Percentiles rank a stretch among this genome's conserved stretches.
Evolutionary conservation across 768 basidiomycete species (phyloP).

Genomic region (Leucocoprinus leucothites): DNA sequence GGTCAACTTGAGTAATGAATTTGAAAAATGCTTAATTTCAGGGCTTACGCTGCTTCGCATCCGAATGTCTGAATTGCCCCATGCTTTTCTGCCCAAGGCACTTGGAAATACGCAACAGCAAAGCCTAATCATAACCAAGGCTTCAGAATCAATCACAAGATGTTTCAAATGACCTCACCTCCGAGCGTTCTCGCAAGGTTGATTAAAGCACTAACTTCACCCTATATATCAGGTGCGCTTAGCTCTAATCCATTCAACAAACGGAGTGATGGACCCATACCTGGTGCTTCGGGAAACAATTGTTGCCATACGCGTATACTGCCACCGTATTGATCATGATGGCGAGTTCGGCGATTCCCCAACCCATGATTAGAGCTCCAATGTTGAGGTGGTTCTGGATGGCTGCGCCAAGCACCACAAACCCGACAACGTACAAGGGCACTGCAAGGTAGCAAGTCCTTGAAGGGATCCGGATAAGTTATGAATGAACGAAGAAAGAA

Average conservation of each 20-base stretch:
- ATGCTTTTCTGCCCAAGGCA: constrained; percentile 49
- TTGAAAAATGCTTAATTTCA: too few relatives aligned
- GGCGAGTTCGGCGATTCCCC: constrained; percentile 50
- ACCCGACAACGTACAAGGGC: constrained; percentile 52
- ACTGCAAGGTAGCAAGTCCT: constrained; percentile 54
- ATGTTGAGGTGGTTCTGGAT: constrained; percentile 45
- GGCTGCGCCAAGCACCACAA: constrained; percentile 46
- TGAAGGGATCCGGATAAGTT: background rate
- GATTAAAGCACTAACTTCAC: constrained; percentile 55
- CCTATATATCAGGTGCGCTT: constrained; percentile 21
- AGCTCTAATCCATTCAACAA: constrained; percentile 14
- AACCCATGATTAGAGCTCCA: constrained; percentile 53
- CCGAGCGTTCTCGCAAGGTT: constrained; percentile 52
- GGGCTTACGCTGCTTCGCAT: constrained; percentile 47
- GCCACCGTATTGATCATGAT: constrained; percentile 54
- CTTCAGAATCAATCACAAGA: background rate
- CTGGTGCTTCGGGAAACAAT: constrained; percentile 29
- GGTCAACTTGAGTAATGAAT: background rate
- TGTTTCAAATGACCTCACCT: constrained; percentile 21
- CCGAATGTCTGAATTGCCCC: constrained; percentile 56
- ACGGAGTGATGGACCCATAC: background rate
- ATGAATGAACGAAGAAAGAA: background rate
- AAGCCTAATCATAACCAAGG: constrained; percentile 28
- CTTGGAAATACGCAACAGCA: constrained; percentile 56
- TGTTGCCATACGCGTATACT: constrained; percentile 35